Percentiles rank a stretch among this genome's conserved stretches.
These are phyloP conservation scores for Coemansia sp. DNA, from an alignment of 192 early-diverging fungal species.

Conservation along the genomic window DNA sequence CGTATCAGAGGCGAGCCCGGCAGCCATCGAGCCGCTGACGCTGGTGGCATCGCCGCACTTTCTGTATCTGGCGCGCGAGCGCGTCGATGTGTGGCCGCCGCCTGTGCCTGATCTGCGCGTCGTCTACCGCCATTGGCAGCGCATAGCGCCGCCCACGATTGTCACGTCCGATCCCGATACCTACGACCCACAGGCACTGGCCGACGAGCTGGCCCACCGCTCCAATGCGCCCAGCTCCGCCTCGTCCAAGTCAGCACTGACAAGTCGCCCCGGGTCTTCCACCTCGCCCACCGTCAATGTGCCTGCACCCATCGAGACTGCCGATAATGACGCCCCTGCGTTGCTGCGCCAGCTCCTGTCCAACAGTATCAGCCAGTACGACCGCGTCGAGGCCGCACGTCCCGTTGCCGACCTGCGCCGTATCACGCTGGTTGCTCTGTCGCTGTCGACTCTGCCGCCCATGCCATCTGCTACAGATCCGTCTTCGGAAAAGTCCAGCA, in stretches of 20 bases:
- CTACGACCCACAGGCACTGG: conserved; percentile 28
- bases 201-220: conserved; percentile 28
- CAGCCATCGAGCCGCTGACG: conserved; percentile 26
- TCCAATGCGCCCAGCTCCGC: conserved; percentile 20
- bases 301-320: no score
- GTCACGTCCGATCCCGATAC: conserved; percentile 44
- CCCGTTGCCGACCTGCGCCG: conserved; percentile 31
- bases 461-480: neutral
- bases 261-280: no score
- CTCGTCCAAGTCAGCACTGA: conserved; percentile 2
- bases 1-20: neutral
- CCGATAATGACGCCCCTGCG: neutral
- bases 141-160: conserved; percentile 30
- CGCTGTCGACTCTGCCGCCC: neutral
- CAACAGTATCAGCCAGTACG: conserved; percentile 22
- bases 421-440: conserved; percentile 8
- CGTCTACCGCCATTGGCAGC: conserved; percentile 43
- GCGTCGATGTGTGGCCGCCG: conserved; percentile 51
- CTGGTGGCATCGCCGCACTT: conserved; percentile 42
- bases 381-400: conserved; percentile 18
- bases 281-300: conserved; percentile 4
- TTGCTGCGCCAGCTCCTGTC: conserved; percentile 10
- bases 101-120: conserved; percentile 35
- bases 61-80: conserved; percentile 45
- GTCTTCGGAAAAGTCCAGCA: neutral